These are phyloP conservation scores for Barnettozyma vustinii DNA, from an alignment of 805 yeast genomes.

Conservation along the genomic window DNA sequence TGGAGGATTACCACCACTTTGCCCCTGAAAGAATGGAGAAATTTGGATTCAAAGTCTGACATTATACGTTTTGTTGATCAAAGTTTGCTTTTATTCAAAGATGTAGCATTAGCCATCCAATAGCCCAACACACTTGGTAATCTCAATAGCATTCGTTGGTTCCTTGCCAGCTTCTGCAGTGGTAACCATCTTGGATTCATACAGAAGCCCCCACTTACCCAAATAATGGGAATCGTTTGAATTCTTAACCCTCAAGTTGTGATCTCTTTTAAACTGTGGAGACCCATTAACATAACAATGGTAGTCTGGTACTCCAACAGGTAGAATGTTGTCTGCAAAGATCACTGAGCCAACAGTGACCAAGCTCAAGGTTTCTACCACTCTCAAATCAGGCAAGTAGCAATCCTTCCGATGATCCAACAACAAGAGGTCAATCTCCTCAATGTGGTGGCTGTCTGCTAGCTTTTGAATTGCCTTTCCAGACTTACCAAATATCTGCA, in stretches of 20 bases:
- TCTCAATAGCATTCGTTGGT: constrained; percentile 10
- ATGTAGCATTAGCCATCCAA: constrained; percentile 9
- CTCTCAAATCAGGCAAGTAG: constrained; percentile 38
- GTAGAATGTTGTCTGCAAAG: constrained; percentile 33
- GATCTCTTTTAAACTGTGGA: constrained; percentile 32
- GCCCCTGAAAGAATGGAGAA: background rate
- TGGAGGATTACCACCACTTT: constrained; percentile 29
- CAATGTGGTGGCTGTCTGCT: constrained; percentile 12
- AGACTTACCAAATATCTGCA: constrained; percentile 14
- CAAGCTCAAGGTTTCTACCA: constrained; percentile 35
- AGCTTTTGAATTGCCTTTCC: constrained; percentile 11
- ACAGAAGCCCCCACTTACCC: constrained; percentile 39
- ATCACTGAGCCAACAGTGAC: constrained; percentile 35
- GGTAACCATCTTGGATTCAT: constrained; percentile 28
- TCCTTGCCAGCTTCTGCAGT: background rate
- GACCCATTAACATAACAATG: constrained; percentile 32
- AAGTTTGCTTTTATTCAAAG: background rate
- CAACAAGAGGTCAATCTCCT: constrained; percentile 31
- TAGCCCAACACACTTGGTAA: constrained; percentile 19
- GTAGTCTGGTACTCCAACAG: constrained; percentile 36
- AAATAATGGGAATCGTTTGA: constrained; percentile 25
- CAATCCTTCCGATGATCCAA: constrained; percentile 36
- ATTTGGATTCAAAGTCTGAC: background rate
- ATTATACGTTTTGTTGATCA: background rate
- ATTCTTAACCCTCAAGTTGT: constrained; percentile 25